Conservation (phyloP, 352 stramenopile species). For the Globisporangium parvum region DNA sequence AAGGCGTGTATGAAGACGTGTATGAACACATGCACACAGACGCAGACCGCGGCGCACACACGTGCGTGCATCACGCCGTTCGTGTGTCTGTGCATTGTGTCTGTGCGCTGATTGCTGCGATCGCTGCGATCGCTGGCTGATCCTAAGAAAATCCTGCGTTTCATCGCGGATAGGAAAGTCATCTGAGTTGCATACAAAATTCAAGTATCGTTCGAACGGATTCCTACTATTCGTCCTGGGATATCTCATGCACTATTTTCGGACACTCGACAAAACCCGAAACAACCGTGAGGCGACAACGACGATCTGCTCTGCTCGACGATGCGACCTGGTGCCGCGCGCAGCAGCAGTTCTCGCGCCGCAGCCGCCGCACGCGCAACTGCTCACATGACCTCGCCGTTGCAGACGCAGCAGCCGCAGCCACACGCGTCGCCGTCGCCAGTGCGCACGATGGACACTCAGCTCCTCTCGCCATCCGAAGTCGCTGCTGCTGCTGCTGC, state of each 20-base stretch:
- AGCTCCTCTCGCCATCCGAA: no score
- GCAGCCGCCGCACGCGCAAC: background rate
- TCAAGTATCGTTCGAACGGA: background rate
- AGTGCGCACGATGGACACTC: background rate
- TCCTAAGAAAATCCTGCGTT: no score
- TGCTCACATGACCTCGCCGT: constrained; percentile 1
- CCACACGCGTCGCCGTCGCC: background rate
- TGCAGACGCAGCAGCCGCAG: constrained; percentile 2
- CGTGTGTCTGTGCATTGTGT: no score
- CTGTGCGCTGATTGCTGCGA: no score
- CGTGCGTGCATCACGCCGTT: no score
- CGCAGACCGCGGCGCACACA: no score
- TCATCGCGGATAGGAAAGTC: no score
- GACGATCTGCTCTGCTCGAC: background rate
- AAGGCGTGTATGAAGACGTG: no score
- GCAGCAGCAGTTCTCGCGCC: constrained; percentile 1
- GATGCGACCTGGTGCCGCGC: background rate
- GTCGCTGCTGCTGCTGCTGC: no score
- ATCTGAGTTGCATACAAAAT: background rate
- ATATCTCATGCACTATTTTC: background rate
- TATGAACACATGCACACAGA: no score
- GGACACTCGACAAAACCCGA: background rate
- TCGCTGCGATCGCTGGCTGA: no score
- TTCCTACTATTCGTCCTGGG: background rate
- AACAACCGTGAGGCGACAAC: background rate